These are phyloP conservation scores for Macroventuria anomochaeta DNA, from an alignment of 2,329 filamentous ascomycete species.

Conservation along the genomic window DNA sequence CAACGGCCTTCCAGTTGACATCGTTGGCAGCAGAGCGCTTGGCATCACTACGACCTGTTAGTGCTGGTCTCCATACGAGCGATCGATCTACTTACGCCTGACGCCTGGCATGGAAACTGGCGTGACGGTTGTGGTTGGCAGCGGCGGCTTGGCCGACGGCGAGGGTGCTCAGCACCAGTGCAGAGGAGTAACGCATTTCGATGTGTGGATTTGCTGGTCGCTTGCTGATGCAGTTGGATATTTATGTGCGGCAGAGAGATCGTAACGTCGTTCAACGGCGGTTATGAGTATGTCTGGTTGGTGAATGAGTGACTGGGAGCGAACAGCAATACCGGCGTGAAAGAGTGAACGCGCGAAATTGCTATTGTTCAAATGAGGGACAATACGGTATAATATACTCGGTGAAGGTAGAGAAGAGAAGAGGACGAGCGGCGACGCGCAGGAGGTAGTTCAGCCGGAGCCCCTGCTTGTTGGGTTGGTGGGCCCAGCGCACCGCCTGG, in stretches of 20 bases:
- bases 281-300: slow-evolving; percentile 14
- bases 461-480: slow-evolving; percentile 22
- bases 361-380: slow-evolving; percentile 34
- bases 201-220: slow-evolving; percentile 9
- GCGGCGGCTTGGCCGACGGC: slow-evolving; percentile 46
- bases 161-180: slow-evolving; percentile 48
- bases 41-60: slow-evolving; percentile 27
- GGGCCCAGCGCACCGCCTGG: slow-evolving; percentile 18
- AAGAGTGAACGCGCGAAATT: slow-evolving; percentile 49
- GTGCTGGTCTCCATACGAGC: neutral
- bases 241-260: slow-evolving; percentile 22
- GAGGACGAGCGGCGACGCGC: slow-evolving; percentile 33
- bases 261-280: slow-evolving; percentile 40
- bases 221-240: slow-evolving; percentile 13
- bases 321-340: slow-evolving; percentile 42
- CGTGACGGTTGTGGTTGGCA: slow-evolving; percentile 42
- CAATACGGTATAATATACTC: slow-evolving; percentile 33
- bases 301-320: slow-evolving; percentile 41
- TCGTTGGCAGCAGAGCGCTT: slow-evolving; percentile 35
- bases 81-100: slow-evolving; percentile 34
- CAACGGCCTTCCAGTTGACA: slow-evolving; percentile 41
- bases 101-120: slow-evolving; percentile 47
- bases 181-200: slow-evolving; percentile 47
- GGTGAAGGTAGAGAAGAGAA: slow-evolving; percentile 36
- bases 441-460: slow-evolving; percentile 29